Base-by-base conservation (phyloP, 1,284 basidiomycete species). In the Malassezia restricta region DNA sequence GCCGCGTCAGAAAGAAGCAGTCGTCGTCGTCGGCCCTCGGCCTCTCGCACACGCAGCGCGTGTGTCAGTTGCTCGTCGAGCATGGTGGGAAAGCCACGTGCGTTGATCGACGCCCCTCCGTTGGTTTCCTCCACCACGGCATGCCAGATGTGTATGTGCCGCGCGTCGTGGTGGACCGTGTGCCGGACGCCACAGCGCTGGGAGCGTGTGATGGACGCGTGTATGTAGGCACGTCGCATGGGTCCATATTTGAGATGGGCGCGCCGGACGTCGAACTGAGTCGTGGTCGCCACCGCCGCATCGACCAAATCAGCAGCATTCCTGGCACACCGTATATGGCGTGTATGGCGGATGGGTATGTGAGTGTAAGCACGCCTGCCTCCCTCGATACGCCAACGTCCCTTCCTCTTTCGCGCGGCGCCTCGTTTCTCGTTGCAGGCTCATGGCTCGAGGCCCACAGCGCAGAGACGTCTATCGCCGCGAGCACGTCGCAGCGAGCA, bases 21-120 rank as follows among this genome's bases (percentile, higher is more conserved):
- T 8, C 55, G 40, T 3, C 69, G 63, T 1, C 70, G 58, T 5
- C 58, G 67, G 7, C 65, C 66, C n/a, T 57, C 60, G 35, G 47
- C 49, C 17, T 54, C 51, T 3, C 69, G 62, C n/a, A 28, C 35
- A 35, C 58, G 57, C 9, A 72, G 64, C 8, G 63, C 61, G 11
- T 45, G 43, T 31, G 55, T 44, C 9, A 70, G 58, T 53, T 67
- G 61, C 27, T 61, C 59, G 33, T 61, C 61, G 46, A 68, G 57
- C 64, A 66, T 64, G n/a, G 15, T 12, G 8, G 43, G 6, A 5
- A 8, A 39, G 33, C 33, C 33, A 35, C 33, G 33, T 35, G 33
- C 11, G 33, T 35, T 11, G 11, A 15, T 15, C 33, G 33, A 15
- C 11, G 11, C 11, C 11, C 15, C 11, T 12, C 33, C 11, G 15